These are phyloP conservation scores for Naganishia onofrii DNA, from an alignment of 768 basidiomycete genomes.

Conservation along the genomic window DNA sequence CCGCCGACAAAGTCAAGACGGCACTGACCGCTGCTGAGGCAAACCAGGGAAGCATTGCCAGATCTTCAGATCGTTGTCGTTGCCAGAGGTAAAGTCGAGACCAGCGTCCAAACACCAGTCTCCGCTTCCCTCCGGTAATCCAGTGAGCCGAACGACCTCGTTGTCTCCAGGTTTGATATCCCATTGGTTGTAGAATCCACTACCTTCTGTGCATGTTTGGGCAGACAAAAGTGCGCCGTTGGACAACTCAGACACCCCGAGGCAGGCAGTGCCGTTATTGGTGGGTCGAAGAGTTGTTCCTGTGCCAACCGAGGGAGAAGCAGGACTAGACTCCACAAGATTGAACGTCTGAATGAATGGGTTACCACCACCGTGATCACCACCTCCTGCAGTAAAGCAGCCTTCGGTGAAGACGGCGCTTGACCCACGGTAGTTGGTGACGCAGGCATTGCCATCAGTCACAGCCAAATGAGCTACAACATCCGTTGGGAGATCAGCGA, in stretches of 20 bases:
- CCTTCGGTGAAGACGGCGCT: not conserved
- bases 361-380: not conserved
- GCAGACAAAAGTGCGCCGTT: no score
- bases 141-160: constrained; percentile 8
- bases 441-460: constrained; percentile 1
- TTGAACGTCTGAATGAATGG: not conserved
- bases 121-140: no score
- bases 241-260: no score
- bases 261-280: no score
- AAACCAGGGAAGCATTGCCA: not conserved
- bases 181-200: no score
- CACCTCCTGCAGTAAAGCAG: constrained; percentile 4
- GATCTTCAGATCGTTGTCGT: constrained; percentile 14
- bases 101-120: not conserved
- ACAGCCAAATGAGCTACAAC: not conserved
- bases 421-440: not conserved
- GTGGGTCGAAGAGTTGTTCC: no score
- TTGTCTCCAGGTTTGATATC: not conserved
- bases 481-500: not conserved
- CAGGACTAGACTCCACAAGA: not conserved
- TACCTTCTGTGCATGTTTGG: no score
- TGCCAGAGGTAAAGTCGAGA: constrained; percentile 12
- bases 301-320: not conserved
- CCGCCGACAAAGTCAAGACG: not conserved
- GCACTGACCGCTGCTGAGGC: not conserved